Evolutionary conservation across 78 protist species (phyloP).

Genomic region (Guillardia theta): DNA sequence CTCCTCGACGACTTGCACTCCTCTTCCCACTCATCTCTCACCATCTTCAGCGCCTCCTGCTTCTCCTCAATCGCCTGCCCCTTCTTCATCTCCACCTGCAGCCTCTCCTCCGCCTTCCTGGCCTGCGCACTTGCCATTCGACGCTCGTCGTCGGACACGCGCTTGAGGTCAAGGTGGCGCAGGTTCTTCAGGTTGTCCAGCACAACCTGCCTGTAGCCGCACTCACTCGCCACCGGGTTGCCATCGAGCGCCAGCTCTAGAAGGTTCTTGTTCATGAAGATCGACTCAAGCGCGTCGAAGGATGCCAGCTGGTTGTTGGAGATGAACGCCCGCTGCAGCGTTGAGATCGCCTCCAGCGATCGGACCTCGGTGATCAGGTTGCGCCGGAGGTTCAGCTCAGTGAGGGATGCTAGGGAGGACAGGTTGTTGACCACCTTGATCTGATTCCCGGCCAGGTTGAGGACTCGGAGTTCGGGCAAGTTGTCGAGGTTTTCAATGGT

Average conservation of each 20-base stretch:
- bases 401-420: conserved; percentile 24
- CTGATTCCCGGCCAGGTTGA: conserved; percentile 67
- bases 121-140: neutral
- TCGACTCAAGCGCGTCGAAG: neutral
- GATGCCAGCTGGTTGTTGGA: conserved; percentile 32
- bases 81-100: neutral
- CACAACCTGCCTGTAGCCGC: neutral
- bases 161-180: conserved; percentile 6
- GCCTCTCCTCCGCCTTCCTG: neutral
- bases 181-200: neutral
- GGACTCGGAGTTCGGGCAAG: conserved; percentile 56
- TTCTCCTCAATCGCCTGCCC: no score
- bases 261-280: neutral
- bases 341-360: neutral
- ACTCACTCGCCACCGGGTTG: neutral
- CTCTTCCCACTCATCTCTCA: no score
- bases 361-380: neutral
- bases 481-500: neutral
- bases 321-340: conserved; percentile 54
- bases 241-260: conserved; percentile 11
- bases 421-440: conserved; percentile 4
- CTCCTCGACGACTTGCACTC: no score
- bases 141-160: neutral
- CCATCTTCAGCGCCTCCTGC: no score
- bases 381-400: conserved; percentile 68